Percentiles rank a stretch among this genome's conserved stretches.
Evolutionary conservation across 192 early-diverging fungal species (phyloP).

Genomic region (Linnemannia exigua): DNA sequence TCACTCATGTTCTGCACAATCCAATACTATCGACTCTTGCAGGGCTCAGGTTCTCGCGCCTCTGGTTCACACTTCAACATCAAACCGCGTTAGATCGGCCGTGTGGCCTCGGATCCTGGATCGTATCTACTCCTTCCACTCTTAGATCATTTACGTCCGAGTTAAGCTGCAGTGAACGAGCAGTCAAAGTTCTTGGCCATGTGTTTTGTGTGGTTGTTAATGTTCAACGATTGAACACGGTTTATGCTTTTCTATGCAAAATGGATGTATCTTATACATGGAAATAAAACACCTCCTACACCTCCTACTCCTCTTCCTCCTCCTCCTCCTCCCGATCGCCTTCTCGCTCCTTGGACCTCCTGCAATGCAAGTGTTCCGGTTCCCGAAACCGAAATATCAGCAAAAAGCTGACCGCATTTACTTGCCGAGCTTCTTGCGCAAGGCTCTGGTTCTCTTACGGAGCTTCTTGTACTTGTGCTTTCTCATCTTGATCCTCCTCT

Average conservation of each 20-base stretch:
- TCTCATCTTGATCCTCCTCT: slow-evolving; percentile 94
- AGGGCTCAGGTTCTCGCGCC: no score
- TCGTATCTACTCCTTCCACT: no score
- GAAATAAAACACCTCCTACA: neutral
- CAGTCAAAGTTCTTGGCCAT: no score
- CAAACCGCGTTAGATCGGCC: no score
- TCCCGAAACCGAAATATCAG: neutral
- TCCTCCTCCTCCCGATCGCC: neutral
- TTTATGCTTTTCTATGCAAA: neutral
- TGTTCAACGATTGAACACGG: no score
- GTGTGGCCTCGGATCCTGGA: no score
- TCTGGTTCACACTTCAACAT: no score
- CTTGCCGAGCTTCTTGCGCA: slow-evolving; percentile 83
- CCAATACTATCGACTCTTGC: no score
- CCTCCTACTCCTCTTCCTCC: neutral
- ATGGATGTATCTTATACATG: neutral
- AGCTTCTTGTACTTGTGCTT: slow-evolving; percentile 97
- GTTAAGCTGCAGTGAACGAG: no score
- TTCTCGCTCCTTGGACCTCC: neutral
- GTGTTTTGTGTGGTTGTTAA: no score
- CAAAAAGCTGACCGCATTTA: slow-evolving; percentile 37
- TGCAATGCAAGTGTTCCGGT: neutral
- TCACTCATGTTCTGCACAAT: no score
- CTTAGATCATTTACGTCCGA: no score
- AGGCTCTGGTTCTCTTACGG: slow-evolving; percentile 81